Evolutionary conservation across 345 rosid genomes (phyloP).

Genomic region (Nephelium lappaceum): DNA sequence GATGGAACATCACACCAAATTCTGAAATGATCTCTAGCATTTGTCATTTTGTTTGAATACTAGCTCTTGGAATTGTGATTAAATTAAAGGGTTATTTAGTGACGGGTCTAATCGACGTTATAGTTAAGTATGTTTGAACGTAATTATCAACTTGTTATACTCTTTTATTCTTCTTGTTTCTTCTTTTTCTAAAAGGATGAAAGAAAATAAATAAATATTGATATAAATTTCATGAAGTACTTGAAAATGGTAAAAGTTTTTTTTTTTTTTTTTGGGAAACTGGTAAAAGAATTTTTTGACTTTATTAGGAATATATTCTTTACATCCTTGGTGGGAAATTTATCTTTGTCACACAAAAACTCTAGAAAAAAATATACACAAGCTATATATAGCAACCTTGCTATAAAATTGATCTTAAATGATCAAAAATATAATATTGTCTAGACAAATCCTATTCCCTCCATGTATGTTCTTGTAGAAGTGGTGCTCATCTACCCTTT

Average conservation of each 20-base stretch:
- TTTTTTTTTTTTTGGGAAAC: no score
- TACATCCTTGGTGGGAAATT: not conserved
- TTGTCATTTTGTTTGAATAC: constrained; percentile 14
- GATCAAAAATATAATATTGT: not conserved
- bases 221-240: no score
- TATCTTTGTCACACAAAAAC: not conserved
- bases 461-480: not conserved
- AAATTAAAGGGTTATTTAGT: not conserved
- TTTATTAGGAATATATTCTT: not conserved
- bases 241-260: not conserved
- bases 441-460: not conserved
- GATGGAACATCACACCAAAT: constrained; percentile 1
- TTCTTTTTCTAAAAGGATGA: no score
- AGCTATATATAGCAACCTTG: not conserved
- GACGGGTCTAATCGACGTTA: not conserved
- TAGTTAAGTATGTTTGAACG: not conserved
- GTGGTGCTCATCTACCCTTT: not conserved
- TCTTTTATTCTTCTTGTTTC: not conserved
- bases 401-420: not conserved
- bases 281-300: not conserved
- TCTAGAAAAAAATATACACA: not conserved
- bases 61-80: not conserved
- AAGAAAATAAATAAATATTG: not conserved
- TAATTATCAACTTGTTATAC: not conserved
- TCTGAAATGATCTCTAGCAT: not conserved